phyloP scores from a whole-genome alignment of 345 rosid genomes.

The Citrus trifoliata region DNA sequence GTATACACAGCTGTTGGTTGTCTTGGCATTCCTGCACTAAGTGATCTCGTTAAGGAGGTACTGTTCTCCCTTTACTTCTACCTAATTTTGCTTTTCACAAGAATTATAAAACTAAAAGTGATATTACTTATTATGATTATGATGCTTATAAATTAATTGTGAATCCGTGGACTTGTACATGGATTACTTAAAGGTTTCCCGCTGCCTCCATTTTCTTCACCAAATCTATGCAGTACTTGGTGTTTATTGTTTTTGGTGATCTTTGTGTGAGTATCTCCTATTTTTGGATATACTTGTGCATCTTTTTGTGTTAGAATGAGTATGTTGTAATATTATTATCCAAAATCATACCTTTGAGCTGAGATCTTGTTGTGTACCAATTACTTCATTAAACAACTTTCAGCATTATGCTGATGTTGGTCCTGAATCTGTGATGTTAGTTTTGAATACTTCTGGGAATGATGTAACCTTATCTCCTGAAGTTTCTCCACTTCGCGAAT shows the following conservation, averaged over 20 bases:
- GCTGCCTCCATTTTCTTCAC: background rate
- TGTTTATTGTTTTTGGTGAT: background rate
- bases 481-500: background rate
- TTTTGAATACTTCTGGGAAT: background rate
- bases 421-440: background rate
- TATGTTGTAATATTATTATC: background rate
- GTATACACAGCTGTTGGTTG: conserved; percentile 84
- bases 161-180: background rate
- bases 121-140: background rate
- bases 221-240: background rate
- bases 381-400: background rate
- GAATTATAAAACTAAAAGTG: background rate
- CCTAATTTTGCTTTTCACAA: background rate
- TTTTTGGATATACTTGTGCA: background rate
- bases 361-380: background rate
- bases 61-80: conserved; percentile 12
- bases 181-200: background rate
- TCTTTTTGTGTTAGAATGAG: background rate
- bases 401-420: background rate
- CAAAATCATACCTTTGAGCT: background rate
- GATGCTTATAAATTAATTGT: background rate
- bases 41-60: conserved; percentile 83
- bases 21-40: conserved; percentile 71
- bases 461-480: background rate
- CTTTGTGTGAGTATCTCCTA: background rate